These are phyloP conservation scores for Pythium periplocum DNA, from an alignment of 352 stramenopile genomes.

Conservation along the genomic window DNA sequence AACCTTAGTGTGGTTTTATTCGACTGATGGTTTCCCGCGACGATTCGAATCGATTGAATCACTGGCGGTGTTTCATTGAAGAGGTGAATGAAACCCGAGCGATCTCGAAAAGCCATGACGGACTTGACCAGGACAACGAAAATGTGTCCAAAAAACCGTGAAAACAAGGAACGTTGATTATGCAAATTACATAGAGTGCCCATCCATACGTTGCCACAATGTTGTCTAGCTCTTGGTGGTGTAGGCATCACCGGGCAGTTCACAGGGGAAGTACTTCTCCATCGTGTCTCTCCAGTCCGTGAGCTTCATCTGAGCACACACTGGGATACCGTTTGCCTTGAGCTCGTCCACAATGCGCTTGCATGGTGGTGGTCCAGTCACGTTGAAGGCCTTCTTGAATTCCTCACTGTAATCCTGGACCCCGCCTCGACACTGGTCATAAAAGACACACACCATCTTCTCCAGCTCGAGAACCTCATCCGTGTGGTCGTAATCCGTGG, in stretches of 20 bases:
- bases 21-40: not conserved
- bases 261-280: slow-evolving; percentile 21
- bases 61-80: not conserved
- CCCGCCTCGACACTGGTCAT: slow-evolving; percentile 31
- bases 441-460: slow-evolving; percentile 39
- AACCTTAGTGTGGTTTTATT: slow-evolving; percentile 2
- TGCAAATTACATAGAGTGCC: too few species aligned
- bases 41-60: too few species aligned
- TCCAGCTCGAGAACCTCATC: slow-evolving; percentile 18
- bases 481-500: slow-evolving; percentile 2
- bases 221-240: too few species aligned
- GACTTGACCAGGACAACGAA: too few species aligned
- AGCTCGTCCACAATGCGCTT: slow-evolving; percentile 29
- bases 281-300: slow-evolving; percentile 26
- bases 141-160: too few species aligned
- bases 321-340: slow-evolving; percentile 5
- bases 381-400: slow-evolving; percentile 31
- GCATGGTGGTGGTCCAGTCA: slow-evolving; percentile 22
- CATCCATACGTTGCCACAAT: too few species aligned
- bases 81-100: slow-evolving; percentile 6
- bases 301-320: slow-evolving; percentile 8
- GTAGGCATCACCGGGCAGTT: not conserved
- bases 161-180: too few species aligned
- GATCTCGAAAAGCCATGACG: too few species aligned
- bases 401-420: slow-evolving; percentile 29